phyloP scores from a whole-genome alignment of 257 asterid genomes.

The Gardenia jasminoides region DNA sequence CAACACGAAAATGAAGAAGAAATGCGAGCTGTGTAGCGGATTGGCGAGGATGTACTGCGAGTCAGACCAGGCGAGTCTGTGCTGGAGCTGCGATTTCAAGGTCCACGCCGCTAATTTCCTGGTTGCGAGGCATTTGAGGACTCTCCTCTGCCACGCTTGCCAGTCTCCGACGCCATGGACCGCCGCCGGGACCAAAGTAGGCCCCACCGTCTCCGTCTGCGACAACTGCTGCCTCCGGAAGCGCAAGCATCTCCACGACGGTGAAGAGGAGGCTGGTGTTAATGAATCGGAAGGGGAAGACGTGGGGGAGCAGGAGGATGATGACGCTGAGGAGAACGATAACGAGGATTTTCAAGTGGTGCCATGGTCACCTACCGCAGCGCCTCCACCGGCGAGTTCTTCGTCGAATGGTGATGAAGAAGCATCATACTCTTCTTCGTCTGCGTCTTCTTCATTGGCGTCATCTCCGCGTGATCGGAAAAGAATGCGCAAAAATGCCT shows the following conservation, averaged over 20 bases:
- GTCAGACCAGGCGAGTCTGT: conserved; percentile 68
- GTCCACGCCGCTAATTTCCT: conserved; percentile 85
- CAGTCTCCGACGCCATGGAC: conserved; percentile 66
- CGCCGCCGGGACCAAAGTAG: conserved; percentile 55
- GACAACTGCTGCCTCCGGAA: conserved; percentile 30
- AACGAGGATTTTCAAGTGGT: conserved; percentile 51
- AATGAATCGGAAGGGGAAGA: conserved; percentile 7
- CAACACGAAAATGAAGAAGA: conserved; percentile 34
- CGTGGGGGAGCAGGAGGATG: conserved; percentile 12
- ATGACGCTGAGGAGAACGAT: conserved; percentile 2
- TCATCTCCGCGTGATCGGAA: conserved; percentile 20
- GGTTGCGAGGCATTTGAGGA: conserved; percentile 71
- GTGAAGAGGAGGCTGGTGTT: conserved; percentile 2
- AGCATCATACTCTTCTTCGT: conserved; percentile 1
- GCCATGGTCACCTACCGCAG: conserved; percentile 38
- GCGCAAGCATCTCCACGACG: neutral
- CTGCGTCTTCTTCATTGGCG: conserved; percentile 14
- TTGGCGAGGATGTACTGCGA: conserved; percentile 64
- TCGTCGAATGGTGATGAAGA: conserved; percentile 37
- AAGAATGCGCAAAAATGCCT: conserved; percentile 25
- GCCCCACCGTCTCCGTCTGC: conserved; percentile 55
- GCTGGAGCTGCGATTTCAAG: conserved; percentile 78
- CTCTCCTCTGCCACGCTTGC: conserved; percentile 65
- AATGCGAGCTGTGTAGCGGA: conserved; percentile 59
- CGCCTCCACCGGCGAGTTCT: conserved; percentile 47